Evolutionary conservation across 2,329 filamentous ascomycete genomes (phyloP), one percentile per base, ranked within the genome.

Genomic region (Cladosporium halotolerans): DNA sequence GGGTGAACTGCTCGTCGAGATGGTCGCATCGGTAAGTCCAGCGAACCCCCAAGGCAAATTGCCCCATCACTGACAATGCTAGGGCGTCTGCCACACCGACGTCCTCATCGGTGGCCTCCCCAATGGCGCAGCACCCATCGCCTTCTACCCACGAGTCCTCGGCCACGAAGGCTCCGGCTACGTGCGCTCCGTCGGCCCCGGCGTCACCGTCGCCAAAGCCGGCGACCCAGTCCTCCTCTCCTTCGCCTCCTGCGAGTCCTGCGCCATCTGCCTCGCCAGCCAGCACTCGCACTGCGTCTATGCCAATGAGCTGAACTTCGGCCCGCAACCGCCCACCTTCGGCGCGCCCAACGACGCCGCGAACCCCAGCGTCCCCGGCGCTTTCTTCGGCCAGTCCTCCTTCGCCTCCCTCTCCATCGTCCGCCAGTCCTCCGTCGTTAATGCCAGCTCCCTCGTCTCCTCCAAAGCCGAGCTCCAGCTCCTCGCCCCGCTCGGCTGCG

Each of bases 41-140:
- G 44, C 10, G 23, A 3, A 4, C 3, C 10, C 3, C 7, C 40
- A 42, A 19, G 23, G 9, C 40, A n/a, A 10, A 14, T 14, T 32
- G 39, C 28, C 31, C 34, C 19, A 28, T 3, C 0, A 7, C 32
- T 19, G 23, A 39, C 18, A 28, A n/a, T n/a, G n/a, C n/a, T n/a
- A 53, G 50, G 79, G 79, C 0, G 73, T 82, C 46, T 82, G 79
- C 56, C 79, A 82, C 55, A 79, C 78, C 0, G 79, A 82, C 57
- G 60, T 79, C 9, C 64, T 75, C 28, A 72, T 78, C 48, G 76
- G 73, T 2, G 68, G 72, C 8, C 50, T 68, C 13, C 68, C 64
- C 9, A 66, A 64, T 9, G 64, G 62, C 9, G 59, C 63, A 28
- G 63, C 66, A 1, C 64, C 66, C 2, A 67, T 71, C 2, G 65